Evolutionary conservation across 23 red algal species (phyloP), one percentile per base, ranked within the genome.

Genomic region (Gracilaria caudata): DNA sequence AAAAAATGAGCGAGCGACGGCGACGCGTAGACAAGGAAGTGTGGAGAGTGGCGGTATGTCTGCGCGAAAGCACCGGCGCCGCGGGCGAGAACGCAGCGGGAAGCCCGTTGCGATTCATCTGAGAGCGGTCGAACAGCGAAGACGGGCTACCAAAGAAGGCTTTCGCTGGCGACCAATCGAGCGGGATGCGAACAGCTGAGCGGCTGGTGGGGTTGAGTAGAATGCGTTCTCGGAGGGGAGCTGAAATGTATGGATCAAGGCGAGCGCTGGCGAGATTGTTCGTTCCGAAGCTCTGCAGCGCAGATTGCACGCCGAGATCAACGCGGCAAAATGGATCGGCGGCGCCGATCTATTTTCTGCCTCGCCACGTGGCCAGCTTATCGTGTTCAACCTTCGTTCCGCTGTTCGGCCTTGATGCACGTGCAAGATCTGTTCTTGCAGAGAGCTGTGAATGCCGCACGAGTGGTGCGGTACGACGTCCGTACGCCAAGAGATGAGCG

Each of bases 41-140:
- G 14, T 26, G 32, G 30, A 36, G 61, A 66, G 26, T 8, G 8
- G 26, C 61, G 29, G 13, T 36, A 66, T 66, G 61, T 35, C 61
- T 29, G 8, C 25, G 29, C 26, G 29, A 36, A 19, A 66, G 61
- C 61, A 66, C 61, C 26, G 61, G 61, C 61, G 29, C 2, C 61
- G 61, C 61, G 29, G 61, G 61, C 61, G 61, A 66, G 61, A 66
- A 66, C 28, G 61, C 61, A 17, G 61, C 23, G 29, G 61, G 61
- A 35, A 36, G 29, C 28, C 30, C 30, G 61, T 30, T 16, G 19
- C 61, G 32, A 66, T 66, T 29, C 61, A 66, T 66, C 61, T 36
- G 61, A 66, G 30, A 35, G 61, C 61, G 61, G 29, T 8, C 7
- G 28, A 7, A 37, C 32, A 30, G 36, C 29, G 32, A 17, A 36